phyloP scores from a whole-genome alignment of 2,329 filamentous ascomycete genomes.

The Fonsecaea pugnacius region DNA sequence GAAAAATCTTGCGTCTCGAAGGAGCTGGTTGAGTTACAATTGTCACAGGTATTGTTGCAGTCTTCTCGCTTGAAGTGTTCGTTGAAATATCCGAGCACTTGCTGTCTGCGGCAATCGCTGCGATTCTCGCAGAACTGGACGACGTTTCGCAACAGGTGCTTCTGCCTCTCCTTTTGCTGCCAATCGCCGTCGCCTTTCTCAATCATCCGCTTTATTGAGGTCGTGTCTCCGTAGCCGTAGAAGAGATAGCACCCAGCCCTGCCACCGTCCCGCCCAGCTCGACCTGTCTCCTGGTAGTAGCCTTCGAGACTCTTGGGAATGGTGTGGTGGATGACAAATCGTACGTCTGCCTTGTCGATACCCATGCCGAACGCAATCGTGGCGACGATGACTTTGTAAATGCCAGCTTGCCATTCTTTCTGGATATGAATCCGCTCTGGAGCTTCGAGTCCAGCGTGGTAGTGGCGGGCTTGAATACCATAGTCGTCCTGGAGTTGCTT shows the following conservation, averaged over 20 bases:
- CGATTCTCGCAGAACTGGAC: constrained; percentile 87
- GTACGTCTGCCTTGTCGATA: constrained; percentile 97
- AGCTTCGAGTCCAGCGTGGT: constrained; percentile 78
- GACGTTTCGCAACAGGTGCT: constrained; percentile 82
- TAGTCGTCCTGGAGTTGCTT: constrained; percentile 64
- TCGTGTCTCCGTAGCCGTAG: constrained; percentile 79
- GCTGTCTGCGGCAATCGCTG: constrained; percentile 81
- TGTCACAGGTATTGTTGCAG: constrained; percentile 82
- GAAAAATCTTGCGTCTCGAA: constrained; percentile 80
- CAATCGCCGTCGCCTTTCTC: constrained; percentile 73
- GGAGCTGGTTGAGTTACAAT: constrained; percentile 73
- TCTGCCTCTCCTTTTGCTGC: constrained; percentile 82
- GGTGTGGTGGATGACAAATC: constrained; percentile 92
- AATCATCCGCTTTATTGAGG: constrained; percentile 77
- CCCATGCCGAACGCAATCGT: constrained; percentile 99
- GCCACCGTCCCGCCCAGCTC: constrained; percentile 88
- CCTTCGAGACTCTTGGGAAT: constrained; percentile 95
- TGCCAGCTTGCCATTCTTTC: constrained; percentile 77
- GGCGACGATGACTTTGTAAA: constrained; percentile 86
- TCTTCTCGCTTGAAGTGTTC: constrained; percentile 75
- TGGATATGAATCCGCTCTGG: constrained; percentile 73
- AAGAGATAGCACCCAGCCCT: constrained; percentile 87
- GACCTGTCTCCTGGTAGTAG: constrained; percentile 97
- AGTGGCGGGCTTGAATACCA: constrained; percentile 76
- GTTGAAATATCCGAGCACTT: constrained; percentile 92